phyloP scores from a whole-genome alignment of 2,329 filamentous ascomycete species.

The Pestalotiopsis fici region DNA sequence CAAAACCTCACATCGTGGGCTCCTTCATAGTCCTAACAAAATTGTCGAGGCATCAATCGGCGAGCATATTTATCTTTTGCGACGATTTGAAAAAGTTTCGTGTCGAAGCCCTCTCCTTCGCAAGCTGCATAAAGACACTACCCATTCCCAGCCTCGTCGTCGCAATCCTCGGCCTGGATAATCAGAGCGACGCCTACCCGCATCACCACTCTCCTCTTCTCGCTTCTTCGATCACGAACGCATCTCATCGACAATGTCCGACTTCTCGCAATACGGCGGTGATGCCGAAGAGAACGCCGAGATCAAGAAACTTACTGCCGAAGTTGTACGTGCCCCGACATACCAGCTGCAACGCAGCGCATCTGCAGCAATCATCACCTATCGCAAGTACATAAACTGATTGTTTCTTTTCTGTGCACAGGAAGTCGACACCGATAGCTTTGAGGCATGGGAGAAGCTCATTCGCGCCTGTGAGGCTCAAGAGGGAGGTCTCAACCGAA shows the following conservation, averaged over 20 bases:
- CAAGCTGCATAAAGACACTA: no score
- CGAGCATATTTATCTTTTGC: neutral
- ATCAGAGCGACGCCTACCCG: neutral
- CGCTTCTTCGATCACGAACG: neutral
- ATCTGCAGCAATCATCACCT: neutral
- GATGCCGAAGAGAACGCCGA: conserved; percentile 47
- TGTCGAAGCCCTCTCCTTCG: neutral
- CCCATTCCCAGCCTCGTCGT: neutral
- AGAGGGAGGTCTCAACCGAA: conserved; percentile 92
- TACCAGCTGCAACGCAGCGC: neutral
- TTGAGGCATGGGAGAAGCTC: conserved; percentile 93
- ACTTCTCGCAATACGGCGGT: conserved; percentile 19
- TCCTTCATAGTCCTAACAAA: neutral
- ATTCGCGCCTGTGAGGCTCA: conserved; percentile 80
- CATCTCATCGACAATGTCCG: conserved; percentile 6
- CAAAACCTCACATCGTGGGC: neutral
- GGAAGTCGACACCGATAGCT: conserved; percentile 80
- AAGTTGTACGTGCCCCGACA: conserved; percentile 58
- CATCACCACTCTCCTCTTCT: neutral
- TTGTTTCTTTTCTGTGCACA: conserved; percentile 25
- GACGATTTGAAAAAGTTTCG: neutral
- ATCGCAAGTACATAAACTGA: conserved; percentile 9
- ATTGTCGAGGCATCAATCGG: neutral
- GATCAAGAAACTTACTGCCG: conserved; percentile 52
- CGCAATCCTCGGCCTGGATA: neutral